A percentile compares a stretch with the other conserved stretches of the same genome.
Conservation (phyloP, 345 rosid genomes). For the Salix brachista region DNA sequence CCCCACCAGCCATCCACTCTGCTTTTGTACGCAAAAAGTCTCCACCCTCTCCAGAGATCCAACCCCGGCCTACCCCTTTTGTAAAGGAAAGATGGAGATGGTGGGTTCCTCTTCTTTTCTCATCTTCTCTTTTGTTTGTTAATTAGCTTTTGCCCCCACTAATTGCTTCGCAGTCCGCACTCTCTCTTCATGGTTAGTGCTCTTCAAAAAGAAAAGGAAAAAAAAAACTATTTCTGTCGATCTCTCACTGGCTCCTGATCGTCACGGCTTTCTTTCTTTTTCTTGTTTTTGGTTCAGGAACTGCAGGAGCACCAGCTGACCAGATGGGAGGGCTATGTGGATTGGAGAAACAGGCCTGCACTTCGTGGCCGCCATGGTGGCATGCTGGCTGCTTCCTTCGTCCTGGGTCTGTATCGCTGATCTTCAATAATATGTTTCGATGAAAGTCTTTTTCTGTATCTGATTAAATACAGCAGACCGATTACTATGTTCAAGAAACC, state of each 20-base stretch:
- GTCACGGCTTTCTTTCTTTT: neutral
- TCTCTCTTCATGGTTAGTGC: too few relatives aligned
- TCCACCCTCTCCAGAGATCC: constrained; percentile 7
- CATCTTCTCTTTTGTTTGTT: neutral
- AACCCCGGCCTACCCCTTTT: constrained; percentile 6
- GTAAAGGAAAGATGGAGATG: constrained; percentile 29
- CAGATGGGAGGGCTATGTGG: constrained; percentile 76
- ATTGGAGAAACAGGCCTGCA: constrained; percentile 66
- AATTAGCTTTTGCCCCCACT: neutral
- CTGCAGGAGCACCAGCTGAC: constrained; percentile 24
- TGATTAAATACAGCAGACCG: neutral
- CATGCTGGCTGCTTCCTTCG: constrained; percentile 69
- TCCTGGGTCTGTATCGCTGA: constrained; percentile 38
- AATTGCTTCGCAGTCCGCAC: too few relatives aligned
- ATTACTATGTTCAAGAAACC: too few relatives aligned
- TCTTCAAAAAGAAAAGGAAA: too few relatives aligned
- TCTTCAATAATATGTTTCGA: neutral
- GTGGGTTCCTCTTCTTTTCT: constrained; percentile 42
- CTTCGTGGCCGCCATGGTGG: constrained; percentile 66
- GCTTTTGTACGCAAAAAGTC: constrained; percentile 19
- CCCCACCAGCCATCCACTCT: constrained; percentile 31
- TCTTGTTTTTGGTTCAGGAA: constrained; percentile 33
- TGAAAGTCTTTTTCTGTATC: neutral
- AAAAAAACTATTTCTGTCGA: neutral
- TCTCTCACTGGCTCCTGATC: too few relatives aligned